phyloP scores from a whole-genome alignment of 495 filamentous ascomycete species.

The Neurospora sp. region DNA sequence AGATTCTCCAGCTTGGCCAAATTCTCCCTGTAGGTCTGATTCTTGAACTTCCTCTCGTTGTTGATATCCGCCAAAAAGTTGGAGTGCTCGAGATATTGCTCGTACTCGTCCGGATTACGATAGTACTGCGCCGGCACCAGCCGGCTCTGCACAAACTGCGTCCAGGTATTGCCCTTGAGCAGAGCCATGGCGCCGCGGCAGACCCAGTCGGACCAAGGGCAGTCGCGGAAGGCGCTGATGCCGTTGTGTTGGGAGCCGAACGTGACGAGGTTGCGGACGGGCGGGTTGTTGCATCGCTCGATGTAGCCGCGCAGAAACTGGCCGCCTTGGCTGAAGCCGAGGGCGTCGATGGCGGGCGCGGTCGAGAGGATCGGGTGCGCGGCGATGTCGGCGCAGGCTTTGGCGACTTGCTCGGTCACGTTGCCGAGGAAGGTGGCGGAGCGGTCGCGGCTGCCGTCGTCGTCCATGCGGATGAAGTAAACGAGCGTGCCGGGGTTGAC shows the following conservation, averaged over 20 bases:
- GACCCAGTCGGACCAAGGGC: slow-evolving; percentile 56
- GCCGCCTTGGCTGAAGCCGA: slow-evolving; percentile 93
- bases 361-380: slow-evolving; percentile 67
- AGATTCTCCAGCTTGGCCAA: slow-evolving; percentile 63
- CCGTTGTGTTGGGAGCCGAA: slow-evolving; percentile 93
- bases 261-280: slow-evolving; percentile 73
- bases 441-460: slow-evolving; percentile 55
- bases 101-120: slow-evolving; percentile 60
- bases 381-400: slow-evolving; percentile 73
- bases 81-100: slow-evolving; percentile 67
- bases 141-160: slow-evolving; percentile 56
- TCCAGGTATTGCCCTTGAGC: slow-evolving; percentile 67
- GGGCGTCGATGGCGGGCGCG: slow-evolving; percentile 73
- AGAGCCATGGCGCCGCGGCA: slow-evolving; percentile 69
- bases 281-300: slow-evolving; percentile 78
- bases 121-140: slow-evolving; percentile 96
- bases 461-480: slow-evolving; percentile 68
- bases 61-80: slow-evolving; percentile 99
- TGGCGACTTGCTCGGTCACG: slow-evolving; percentile 64
- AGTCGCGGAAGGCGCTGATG: slow-evolving; percentile 68
- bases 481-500: slow-evolving; percentile 75
- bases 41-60: slow-evolving; percentile 75
- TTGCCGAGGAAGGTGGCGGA: slow-evolving; percentile 86
- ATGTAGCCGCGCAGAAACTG: slow-evolving; percentile 92
- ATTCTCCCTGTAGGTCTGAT: slow-evolving; percentile 60